Percentiles rank a stretch among this genome's conserved stretches.
Conservation (phyloP, 176 grass and related monocot genomes). For the Alopecurus myosuroides region DNA sequence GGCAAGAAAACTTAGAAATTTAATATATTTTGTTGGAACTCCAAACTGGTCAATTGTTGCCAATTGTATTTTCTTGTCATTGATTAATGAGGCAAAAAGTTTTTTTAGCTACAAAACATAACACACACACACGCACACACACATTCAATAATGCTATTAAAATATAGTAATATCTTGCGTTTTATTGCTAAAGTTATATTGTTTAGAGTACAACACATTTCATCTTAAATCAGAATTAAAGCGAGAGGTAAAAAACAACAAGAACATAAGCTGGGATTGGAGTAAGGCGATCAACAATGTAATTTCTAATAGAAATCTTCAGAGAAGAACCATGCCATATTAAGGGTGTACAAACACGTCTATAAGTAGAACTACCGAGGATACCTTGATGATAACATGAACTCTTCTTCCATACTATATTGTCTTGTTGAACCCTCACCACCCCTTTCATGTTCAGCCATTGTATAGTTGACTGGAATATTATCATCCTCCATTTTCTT, state of each 20-base stretch:
- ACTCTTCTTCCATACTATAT: not conserved
- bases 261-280: not conserved
- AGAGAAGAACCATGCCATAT: not conserved
- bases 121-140: too few relatives aligned
- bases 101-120: too few relatives aligned
- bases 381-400: too few relatives aligned
- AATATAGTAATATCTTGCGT: too few relatives aligned
- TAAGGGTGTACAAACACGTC: not conserved
- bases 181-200: not conserved
- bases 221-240: not conserved
- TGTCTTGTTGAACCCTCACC: not conserved
- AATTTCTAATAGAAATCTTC: not conserved
- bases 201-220: not conserved
- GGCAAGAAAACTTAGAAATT: too few relatives aligned
- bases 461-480: not conserved
- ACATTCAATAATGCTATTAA: too few relatives aligned
- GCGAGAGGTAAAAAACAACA: not conserved
- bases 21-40: too few relatives aligned
- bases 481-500: not conserved
- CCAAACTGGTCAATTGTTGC: too few relatives aligned
- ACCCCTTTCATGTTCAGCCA: not conserved
- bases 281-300: not conserved
- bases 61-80: too few relatives aligned
- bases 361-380: not conserved
- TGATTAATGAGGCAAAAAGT: too few relatives aligned